A percentile compares a stretch with the other conserved stretches of the same genome.
phyloP scores from a whole-genome alignment of 176 grass and related monocot genomes.

The Avena atlantica region DNA sequence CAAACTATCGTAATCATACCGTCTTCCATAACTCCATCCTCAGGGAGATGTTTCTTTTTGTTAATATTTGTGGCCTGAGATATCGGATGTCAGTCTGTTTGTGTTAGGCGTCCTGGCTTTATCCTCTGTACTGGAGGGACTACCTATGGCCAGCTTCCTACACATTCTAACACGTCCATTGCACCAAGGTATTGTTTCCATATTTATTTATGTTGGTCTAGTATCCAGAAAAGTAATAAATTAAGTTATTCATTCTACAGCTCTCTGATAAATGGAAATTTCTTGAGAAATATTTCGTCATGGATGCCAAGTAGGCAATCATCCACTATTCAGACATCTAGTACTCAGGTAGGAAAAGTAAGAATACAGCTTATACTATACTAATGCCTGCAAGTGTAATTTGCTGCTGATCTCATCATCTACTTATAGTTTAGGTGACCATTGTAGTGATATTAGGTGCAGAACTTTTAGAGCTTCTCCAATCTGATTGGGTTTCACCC shows the following conservation, averaged over 20 bases:
- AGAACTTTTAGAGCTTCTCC: conserved; percentile 5
- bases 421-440: conserved; percentile 7
- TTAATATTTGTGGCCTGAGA: conserved; percentile 25
- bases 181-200: conserved; percentile 61
- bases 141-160: conserved; percentile 92
- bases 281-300: conserved; percentile 89
- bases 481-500: conserved; percentile 30
- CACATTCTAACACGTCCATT: conserved; percentile 61
- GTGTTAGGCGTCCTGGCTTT: conserved; percentile 86
- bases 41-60: conserved; percentile 29
- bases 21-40: conserved; percentile 12
- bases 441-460: neutral
- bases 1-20: conserved; percentile 27
- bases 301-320: conserved; percentile 77
- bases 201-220: conserved; percentile 35
- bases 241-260: conserved; percentile 44
- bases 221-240: conserved; percentile 31
- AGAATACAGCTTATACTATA: neutral
- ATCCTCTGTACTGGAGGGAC: conserved; percentile 92
- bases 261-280: conserved; percentile 71
- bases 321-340: conserved; percentile 58
- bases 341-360: conserved; percentile 57
- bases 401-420: conserved; percentile 18
- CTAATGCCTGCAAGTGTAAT: conserved; percentile 35
- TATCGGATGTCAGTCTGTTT: conserved; percentile 71